Evolutionary conservation across 176 grass and related monocot species (phyloP).

Genomic region (Musa itinerans): DNA sequence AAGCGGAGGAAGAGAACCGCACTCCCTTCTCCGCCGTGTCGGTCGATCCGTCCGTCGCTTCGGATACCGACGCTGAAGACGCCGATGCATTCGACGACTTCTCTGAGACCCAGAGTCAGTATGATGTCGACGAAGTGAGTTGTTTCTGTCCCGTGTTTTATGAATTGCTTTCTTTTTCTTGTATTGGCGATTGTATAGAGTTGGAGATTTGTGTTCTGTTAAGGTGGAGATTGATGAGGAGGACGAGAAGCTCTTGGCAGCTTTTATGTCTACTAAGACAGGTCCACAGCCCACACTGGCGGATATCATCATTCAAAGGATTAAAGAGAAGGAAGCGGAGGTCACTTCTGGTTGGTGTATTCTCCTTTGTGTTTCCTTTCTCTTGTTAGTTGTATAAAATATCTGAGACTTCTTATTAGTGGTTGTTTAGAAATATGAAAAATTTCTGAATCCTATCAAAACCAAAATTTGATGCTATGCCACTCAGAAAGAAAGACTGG

Average conservation of each 20-base stretch:
- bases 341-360: constrained; percentile 35
- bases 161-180: not conserved
- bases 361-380: not conserved
- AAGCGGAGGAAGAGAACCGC: constrained; percentile 10
- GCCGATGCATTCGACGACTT: constrained; percentile 74
- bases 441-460: too few relatives aligned
- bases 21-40: constrained; percentile 24
- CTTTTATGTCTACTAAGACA: constrained; percentile 53
- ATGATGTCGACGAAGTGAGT: constrained; percentile 52
- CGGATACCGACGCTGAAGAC: constrained; percentile 36
- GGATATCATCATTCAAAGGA: constrained; percentile 81
- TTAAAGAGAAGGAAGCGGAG: constrained; percentile 62
- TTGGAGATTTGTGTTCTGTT: not conserved
- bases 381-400: not conserved
- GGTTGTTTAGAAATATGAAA: too few relatives aligned
- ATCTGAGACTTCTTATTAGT: not conserved
- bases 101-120: constrained; percentile 53
- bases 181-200: not conserved
- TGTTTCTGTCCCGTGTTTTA: not conserved
- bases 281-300: constrained; percentile 43
- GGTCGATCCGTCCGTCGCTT: not conserved
- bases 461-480: too few relatives aligned
- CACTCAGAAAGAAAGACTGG: too few relatives aligned
- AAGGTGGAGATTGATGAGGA: constrained; percentile 85
- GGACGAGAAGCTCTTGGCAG: constrained; percentile 66